Conservation (phyloP, 2,329 filamentous ascomycete species). For the Cercospora sp. region DNA sequence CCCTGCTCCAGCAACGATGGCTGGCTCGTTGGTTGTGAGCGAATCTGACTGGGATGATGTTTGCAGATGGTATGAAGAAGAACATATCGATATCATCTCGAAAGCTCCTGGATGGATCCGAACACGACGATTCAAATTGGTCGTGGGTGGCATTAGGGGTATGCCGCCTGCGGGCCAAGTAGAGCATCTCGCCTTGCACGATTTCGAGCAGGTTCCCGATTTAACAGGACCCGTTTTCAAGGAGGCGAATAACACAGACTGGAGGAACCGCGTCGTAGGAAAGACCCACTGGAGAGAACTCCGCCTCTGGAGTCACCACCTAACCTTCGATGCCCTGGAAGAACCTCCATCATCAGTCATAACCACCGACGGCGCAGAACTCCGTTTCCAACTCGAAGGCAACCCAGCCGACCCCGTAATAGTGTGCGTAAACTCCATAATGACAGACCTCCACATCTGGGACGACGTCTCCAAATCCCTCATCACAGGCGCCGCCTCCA, state of each 20-base stretch:
- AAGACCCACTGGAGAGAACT: slow-evolving; percentile 59
- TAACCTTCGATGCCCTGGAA: slow-evolving; percentile 68
- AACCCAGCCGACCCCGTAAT: slow-evolving; percentile 68
- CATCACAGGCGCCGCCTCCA: slow-evolving; percentile 41
- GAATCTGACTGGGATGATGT: slow-evolving; percentile 61
- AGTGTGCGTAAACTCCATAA: slow-evolving; percentile 76
- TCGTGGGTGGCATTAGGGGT: slow-evolving; percentile 56
- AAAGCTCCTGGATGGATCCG: slow-evolving; percentile 78
- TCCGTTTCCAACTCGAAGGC: slow-evolving; percentile 77
- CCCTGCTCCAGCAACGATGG: slow-evolving; percentile 32
- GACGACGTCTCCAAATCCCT: slow-evolving; percentile 68
- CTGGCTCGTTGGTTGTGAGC: slow-evolving; percentile 39
- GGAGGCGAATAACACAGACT: slow-evolving; percentile 62
- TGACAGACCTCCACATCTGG: slow-evolving; percentile 80
- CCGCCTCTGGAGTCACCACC: slow-evolving; percentile 69
- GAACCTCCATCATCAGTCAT: slow-evolving; percentile 68
- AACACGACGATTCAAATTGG: slow-evolving; percentile 68
- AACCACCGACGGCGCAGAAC: slow-evolving; percentile 64
- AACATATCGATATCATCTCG: slow-evolving; percentile 70
- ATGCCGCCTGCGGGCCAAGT: slow-evolving; percentile 49
- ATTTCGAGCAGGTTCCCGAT: slow-evolving; percentile 68
- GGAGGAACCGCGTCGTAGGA: slow-evolving; percentile 59
- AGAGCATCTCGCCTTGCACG: slow-evolving; percentile 68
- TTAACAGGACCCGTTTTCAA: slow-evolving; percentile 64
- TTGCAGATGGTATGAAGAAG: slow-evolving; percentile 70